Percentiles rank a stretch among this genome's conserved stretches.
These are phyloP conservation scores for Ganoderma lucidum DNA, from an alignment of 1,284 basidiomycete genomes.

Conservation along the genomic window DNA sequence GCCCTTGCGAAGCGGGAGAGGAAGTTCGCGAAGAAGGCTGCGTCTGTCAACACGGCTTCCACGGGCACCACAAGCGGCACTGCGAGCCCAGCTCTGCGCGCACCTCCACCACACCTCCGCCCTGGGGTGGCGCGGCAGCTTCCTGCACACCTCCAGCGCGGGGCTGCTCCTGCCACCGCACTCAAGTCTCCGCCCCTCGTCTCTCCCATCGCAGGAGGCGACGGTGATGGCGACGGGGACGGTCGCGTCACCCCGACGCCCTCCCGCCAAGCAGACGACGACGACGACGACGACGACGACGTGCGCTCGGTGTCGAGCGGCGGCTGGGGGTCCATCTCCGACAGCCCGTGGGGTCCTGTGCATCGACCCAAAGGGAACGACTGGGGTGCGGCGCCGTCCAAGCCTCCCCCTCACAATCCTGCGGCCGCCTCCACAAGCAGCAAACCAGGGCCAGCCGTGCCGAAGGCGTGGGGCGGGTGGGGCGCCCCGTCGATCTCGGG, in stretches of 20 bases:
- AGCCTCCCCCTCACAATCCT: slow-evolving; percentile 8
- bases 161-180: slow-evolving; percentile 13
- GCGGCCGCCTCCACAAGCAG: not conserved
- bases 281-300: slow-evolving; percentile 6
- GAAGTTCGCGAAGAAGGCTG: slow-evolving; percentile 12
- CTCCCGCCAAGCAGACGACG: slow-evolving; percentile 10
- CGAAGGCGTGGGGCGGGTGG: slow-evolving; percentile 20
- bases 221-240: not conserved
- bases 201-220: not conserved
- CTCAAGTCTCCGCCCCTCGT: not conserved
- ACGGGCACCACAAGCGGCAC: not conserved
- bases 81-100: not conserved
- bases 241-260: slow-evolving; percentile 12
- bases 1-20: slow-evolving; percentile 11
- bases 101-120: slow-evolving; percentile 23
- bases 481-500: slow-evolving; percentile 28
- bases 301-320: slow-evolving; percentile 15
- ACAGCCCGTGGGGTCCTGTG: slow-evolving; percentile 13
- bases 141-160: slow-evolving; percentile 21
- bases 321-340: slow-evolving; percentile 20
- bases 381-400: not conserved
- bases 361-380: not conserved
- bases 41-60: not conserved
- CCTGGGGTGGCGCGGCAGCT: slow-evolving; percentile 13
- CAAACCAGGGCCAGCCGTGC: not conserved